phyloP scores from a whole-genome alignment of 331 rosid genomes.

The Malus hybrid region DNA sequence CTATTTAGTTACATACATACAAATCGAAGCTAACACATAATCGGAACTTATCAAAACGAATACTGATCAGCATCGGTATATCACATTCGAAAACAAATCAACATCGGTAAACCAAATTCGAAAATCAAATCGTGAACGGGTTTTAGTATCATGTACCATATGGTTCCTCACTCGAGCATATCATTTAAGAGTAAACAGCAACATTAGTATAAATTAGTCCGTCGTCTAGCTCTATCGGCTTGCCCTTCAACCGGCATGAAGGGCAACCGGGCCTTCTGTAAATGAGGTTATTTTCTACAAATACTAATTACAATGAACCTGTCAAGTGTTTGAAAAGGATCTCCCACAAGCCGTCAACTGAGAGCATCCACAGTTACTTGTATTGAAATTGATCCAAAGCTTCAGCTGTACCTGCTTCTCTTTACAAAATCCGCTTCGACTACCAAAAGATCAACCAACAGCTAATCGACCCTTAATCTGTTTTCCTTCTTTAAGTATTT shows the following conservation, averaged over 20 bases:
- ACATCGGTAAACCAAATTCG: too few species aligned
- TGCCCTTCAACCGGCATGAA: not conserved
- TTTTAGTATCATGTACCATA: not conserved
- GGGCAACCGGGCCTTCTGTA: constrained; percentile 3
- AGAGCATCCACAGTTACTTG: constrained; percentile 9
- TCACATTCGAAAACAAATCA: too few species aligned
- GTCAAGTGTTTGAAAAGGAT: constrained; percentile 8
- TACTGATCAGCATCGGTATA: not conserved
- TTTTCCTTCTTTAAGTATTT: not conserved
- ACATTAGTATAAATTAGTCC: not conserved
- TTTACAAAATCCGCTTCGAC: constrained; percentile 10
- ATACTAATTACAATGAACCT: constrained; percentile 5
- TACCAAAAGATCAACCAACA: constrained; percentile 13
- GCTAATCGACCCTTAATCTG: not conserved
- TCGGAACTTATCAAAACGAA: not conserved
- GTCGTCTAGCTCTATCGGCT: not conserved
- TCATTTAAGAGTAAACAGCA: not conserved
- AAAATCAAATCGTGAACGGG: not conserved
- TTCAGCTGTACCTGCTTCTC: constrained; percentile 9
- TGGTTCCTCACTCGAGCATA: not conserved
- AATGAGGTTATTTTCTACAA: constrained; percentile 3
- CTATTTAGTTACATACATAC: not conserved
- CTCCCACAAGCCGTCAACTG: constrained; percentile 19
- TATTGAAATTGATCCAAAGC: constrained; percentile 16
- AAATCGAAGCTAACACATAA: too few species aligned